Base-by-base conservation (phyloP, 2,329 filamentous ascomycete genomes). In the Phialophora expanda region DNA sequence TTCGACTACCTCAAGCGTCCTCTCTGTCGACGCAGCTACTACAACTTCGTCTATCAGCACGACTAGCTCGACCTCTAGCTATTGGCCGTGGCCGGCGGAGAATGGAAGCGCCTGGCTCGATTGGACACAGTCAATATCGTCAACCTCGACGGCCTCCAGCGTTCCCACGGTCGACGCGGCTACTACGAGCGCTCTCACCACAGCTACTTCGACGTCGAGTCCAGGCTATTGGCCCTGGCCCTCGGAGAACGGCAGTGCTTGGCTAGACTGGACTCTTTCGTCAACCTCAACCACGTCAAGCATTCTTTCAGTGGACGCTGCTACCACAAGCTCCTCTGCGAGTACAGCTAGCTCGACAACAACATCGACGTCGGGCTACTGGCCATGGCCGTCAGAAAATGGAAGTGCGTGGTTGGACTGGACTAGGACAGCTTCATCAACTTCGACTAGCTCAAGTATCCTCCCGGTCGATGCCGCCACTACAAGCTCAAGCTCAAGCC, bases 331-430 rank as follows among this genome's bases (percentile, higher is more conserved):
- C 20, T 48, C 56, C 1, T 44, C 38, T 44, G 14, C 20, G 17
- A 44, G 17, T 17, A n/a, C 38, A 44, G 17, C 17, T 22, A 26
- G 41, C 28, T 20, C n/a, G 8, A 48, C 24, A 11, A 50, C 56
- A 3, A 26, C 17, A 4, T 51, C 48, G 24, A 28, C 9, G 20
- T 1, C 24, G 4, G 9, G 20, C 20, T 51, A 51, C 20, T 38
- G 22, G 22, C 9, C 50, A 22, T 54, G 48, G 53, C 50, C 60
- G 0, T 56, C 53, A 20, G 50, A 54, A 5, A 62, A 22, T 22
- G 60, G 60, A 8, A 62, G 50, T 14, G 28, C 50, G 17, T 62
- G 60, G 60, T 5, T 44, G 9, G 60, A 62, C 5, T 62, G 60
- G 60, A 59, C 34, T 6, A n/a, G 14, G 24, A 59, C 22, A 28